Evolutionary conservation across 345 rosid species (phyloP), one percentile per base, ranked within the genome.

Genomic region (Eucalyptus regnans): DNA sequence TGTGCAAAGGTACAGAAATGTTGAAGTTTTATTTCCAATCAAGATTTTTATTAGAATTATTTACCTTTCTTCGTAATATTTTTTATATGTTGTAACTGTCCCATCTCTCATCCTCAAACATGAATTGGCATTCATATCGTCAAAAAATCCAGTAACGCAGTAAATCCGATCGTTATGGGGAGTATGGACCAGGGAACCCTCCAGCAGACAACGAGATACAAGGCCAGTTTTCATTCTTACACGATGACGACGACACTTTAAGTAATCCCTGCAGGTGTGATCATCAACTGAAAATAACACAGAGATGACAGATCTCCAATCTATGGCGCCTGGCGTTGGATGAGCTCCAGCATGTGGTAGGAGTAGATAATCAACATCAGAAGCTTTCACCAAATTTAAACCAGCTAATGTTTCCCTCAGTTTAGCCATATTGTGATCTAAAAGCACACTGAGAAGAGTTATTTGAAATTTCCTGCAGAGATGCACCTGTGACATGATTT

Each of bases 101-200:
- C 96, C 94, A 90, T 93, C 89, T 88, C 94, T 93, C 89, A 80
- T 88, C 44, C 15, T 92, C 91, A 97, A 49, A 62, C 64, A 49
- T 8, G 99, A 97, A 86, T 93, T 93, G 25, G 93, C 95, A 68
- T 94, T 88, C 90, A 96, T 50, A 88, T 93, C 86, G n/a, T 94
- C 88, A 41, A 89, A 92, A 89, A 91, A 37, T 22, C 94, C 97
- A 8, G 89, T 88, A 50, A 95, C 91, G 89, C 94, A 96, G 90
- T 97, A 98, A 31, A 95, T 33, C 3, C 60, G 86, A 71, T 94
- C 96, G 76, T 91, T 98, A 87, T 98, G 98, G 10, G 99, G 98
- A 4, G 99, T 95, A 91, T 27, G 93, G 44, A 96, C 96, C 92
- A 98, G 88, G 22, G 97, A 95, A 89, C 96, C 91, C 89, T 91